Percentiles rank a stretch among this genome's conserved stretches.
phyloP scores from a whole-genome alignment of 495 filamentous ascomycete genomes.

The Thozetella sp. region DNA sequence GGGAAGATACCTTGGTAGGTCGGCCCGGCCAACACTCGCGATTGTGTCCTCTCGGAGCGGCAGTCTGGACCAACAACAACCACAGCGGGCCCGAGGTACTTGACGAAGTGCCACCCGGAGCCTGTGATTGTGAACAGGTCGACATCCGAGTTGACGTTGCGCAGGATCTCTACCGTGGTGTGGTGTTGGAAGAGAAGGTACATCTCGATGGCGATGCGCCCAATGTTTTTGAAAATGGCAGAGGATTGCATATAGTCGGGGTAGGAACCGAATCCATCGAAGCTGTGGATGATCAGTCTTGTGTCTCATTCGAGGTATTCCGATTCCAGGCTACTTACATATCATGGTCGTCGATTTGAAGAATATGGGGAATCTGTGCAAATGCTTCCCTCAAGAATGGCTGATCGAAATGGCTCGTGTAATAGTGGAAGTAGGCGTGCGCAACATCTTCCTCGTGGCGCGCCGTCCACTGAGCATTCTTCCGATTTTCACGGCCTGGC shows the following conservation, averaged over 20 bases:
- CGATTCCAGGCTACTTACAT: slow-evolving; percentile 67
- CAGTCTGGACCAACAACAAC: slow-evolving; percentile 89
- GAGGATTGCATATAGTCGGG: slow-evolving; percentile 98
- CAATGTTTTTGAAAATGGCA: slow-evolving; percentile 97
- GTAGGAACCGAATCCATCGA: slow-evolving; percentile 97
- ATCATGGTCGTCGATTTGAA: slow-evolving; percentile 95
- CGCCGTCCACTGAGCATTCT: slow-evolving; percentile 88
- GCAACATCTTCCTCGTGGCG: slow-evolving; percentile 92
- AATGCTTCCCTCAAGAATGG: slow-evolving; percentile 91
- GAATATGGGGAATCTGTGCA: slow-evolving; percentile 93
- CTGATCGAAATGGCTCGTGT: slow-evolving; percentile 96
- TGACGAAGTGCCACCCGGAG: slow-evolving; percentile 97
- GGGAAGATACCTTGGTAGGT: slow-evolving; percentile 98
- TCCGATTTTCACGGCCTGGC: slow-evolving; percentile 87
- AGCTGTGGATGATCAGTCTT: slow-evolving; percentile 53
- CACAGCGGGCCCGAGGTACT: slow-evolving; percentile 90
- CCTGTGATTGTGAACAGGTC: slow-evolving; percentile 98
- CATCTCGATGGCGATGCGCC: slow-evolving; percentile 96
- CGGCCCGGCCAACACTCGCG: slow-evolving; percentile 92
- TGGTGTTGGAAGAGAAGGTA: slow-evolving; percentile 99
- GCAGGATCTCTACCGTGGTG: slow-evolving; percentile 90
- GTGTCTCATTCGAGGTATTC: neutral
- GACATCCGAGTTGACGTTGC: slow-evolving; percentile 79
- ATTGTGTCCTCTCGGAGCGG: slow-evolving; percentile 85
- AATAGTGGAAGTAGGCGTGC: slow-evolving; percentile 98